Conservation (phyloP, 2,329 filamentous ascomycete genomes). For the Botrytis galanthina region DNA sequence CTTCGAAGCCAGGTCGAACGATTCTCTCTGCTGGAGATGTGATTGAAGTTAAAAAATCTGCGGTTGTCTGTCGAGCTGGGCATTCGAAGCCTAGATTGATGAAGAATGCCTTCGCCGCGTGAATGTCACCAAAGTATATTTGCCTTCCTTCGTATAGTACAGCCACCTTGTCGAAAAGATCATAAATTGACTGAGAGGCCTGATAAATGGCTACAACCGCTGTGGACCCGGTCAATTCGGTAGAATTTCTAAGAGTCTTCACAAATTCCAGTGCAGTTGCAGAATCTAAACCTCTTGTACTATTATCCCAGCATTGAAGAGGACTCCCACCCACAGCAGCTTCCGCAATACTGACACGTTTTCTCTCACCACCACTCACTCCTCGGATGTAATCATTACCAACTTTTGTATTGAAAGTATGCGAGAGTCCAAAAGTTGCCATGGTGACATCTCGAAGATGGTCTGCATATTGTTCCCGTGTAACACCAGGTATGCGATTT, state of each 20-base stretch:
- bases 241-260: constrained; percentile 61
- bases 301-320: constrained; percentile 74
- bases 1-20: constrained; percentile 54
- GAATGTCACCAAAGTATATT: constrained; percentile 66
- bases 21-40: constrained; percentile 60
- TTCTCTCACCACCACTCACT: constrained; percentile 68
- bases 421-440: constrained; percentile 69
- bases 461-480: constrained; percentile 54
- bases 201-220: constrained; percentile 71
- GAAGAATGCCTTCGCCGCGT: constrained; percentile 67
- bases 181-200: constrained; percentile 64
- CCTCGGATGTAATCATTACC: constrained; percentile 73
- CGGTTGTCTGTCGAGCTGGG: constrained; percentile 52
- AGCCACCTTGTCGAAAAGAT: constrained; percentile 64
- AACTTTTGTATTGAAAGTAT: constrained; percentile 70
- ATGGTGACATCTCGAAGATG: constrained; percentile 56
- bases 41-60: constrained; percentile 76
- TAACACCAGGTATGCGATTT: constrained; percentile 61
- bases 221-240: constrained; percentile 61
- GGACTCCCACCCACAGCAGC: constrained; percentile 60
- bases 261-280: constrained; percentile 73
- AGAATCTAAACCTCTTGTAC: constrained; percentile 70
- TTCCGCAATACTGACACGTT: constrained; percentile 80
- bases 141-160: constrained; percentile 67
- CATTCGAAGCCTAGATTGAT: constrained; percentile 69